A percentile compares a stretch with the other conserved stretches of the same genome.
Evolutionary conservation across 768 basidiomycete species (phyloP).

Genomic region (Serendipita sp.): DNA sequence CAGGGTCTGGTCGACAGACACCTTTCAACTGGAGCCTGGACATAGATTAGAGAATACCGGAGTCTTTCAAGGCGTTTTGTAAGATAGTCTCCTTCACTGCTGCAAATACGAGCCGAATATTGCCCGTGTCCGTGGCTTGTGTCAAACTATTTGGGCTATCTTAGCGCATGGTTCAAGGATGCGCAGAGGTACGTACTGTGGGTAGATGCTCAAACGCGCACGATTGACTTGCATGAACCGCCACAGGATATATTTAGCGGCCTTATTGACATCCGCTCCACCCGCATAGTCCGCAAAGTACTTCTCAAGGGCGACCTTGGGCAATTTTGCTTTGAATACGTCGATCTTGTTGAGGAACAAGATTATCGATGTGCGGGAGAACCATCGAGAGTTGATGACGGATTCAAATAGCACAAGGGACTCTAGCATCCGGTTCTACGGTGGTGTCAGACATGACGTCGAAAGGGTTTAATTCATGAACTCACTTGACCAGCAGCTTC

Average conservation of each 20-base stretch:
- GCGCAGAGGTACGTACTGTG: conserved; percentile 42
- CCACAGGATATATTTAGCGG: conserved; percentile 89
- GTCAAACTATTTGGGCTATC: conserved; percentile 36
- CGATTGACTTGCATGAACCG: conserved; percentile 85
- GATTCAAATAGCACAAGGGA: conserved; percentile 59
- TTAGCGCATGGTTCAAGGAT: neutral
- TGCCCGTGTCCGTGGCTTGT: conserved; percentile 77
- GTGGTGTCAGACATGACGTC: neutral
- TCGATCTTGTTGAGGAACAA: conserved; percentile 59
- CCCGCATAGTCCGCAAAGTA: conserved; percentile 84
- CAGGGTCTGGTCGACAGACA: too few relatives aligned
- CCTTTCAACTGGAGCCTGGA: too few relatives aligned
- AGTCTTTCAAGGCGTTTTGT: conserved; percentile 73
- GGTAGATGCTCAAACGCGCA: conserved; percentile 72
- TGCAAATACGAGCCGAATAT: conserved; percentile 66
- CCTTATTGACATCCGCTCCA: conserved; percentile 81
- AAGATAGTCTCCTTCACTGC: conserved; percentile 89
- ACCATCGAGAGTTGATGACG: conserved; percentile 70
- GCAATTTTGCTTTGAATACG: conserved; percentile 58
- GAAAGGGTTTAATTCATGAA: neutral
- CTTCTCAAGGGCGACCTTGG: conserved; percentile 48
- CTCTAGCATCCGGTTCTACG: conserved; percentile 59
- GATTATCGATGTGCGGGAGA: conserved; percentile 47
- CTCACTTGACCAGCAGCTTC: conserved; percentile 31
- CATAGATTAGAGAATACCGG: conserved; percentile 46